Percentiles rank a stretch among this genome's conserved stretches.
Conservation (phyloP, 257 asterid species). For the Rubia yunnanensis region DNA sequence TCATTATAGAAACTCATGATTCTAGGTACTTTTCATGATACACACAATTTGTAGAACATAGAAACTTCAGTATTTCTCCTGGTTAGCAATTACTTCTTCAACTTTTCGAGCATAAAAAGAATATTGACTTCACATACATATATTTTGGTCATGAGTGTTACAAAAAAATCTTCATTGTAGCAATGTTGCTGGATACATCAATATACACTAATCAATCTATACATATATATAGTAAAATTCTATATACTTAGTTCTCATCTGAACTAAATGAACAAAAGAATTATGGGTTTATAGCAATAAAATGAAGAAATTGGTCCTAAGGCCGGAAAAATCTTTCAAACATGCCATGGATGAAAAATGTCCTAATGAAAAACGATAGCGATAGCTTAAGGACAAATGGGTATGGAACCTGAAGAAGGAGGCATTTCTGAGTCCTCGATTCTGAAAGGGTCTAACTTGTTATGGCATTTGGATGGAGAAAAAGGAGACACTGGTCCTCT, state of each 20-base stretch:
- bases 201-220: neutral
- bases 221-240: neutral
- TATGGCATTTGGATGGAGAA: conserved; percentile 53
- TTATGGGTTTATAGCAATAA: neutral
- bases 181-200: neutral
- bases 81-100: no score
- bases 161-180: neutral
- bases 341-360: neutral
- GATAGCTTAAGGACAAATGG: conserved; percentile 34
- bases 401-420: conserved; percentile 10
- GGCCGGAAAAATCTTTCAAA: conserved; percentile 2
- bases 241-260: neutral
- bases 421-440: conserved; percentile 12
- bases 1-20: no score
- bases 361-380: neutral
- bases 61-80: no score
- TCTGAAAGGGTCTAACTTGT: conserved; percentile 27
- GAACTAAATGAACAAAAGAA: conserved; percentile 4
- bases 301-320: neutral
- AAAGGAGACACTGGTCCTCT: conserved; percentile 70
- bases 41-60: no score
- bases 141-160: neutral
- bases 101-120: no score
- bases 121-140: no score
- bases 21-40: no score